Evolutionary conservation across 2,329 filamentous ascomycete genomes (phyloP), one percentile per base, ranked within the genome.

Genomic region (Fusarium sp.): DNA sequence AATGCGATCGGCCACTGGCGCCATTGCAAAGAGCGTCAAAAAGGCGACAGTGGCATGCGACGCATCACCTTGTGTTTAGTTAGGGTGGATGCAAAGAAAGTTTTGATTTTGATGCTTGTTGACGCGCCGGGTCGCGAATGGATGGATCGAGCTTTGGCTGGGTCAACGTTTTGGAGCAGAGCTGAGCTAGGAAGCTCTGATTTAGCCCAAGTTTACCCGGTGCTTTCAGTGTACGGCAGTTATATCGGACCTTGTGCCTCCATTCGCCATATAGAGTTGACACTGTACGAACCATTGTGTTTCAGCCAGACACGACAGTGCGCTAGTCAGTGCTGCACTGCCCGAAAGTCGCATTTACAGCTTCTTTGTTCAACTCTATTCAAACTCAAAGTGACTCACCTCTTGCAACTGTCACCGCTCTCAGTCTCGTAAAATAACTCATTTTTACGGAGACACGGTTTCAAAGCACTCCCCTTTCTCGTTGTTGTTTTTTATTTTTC

Each of bases 1-100:
- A 81, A 89, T 86, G 79, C 86, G 85, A 84, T 92, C 91, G 79
- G 89, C 88, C 80, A 89, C 85, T 83, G 91, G 88, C 85, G 91
- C 92, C 92, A 94, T 95, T 85, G 83, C 86, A 85, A 82, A 84
- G 82, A 84, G 83, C 83, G 84, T 87, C 84, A 86, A 84, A 83
- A 82, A 66, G 77, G 81, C 75, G 78, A 78, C 78, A 80, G 79
- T 76, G 78, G 74, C 78, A 79, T 77, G 75, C 80, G 79, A 81
- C 77, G 79, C 82, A 83, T 84, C 79, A 82, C 81, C 80, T 78
- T 70, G 61, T 70, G 67, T 55, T 71, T 73, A 66, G 59, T 71
- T 73, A 65, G 60, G 76, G 65, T 55, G 51, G 59, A 75, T 71
- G 73, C 72, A 73, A 76, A 72, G 68, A 39, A 54, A 41, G 35